These are phyloP conservation scores for Suillus hirtellus DNA, from an alignment of 768 basidiomycete genomes.

Conservation along the genomic window DNA sequence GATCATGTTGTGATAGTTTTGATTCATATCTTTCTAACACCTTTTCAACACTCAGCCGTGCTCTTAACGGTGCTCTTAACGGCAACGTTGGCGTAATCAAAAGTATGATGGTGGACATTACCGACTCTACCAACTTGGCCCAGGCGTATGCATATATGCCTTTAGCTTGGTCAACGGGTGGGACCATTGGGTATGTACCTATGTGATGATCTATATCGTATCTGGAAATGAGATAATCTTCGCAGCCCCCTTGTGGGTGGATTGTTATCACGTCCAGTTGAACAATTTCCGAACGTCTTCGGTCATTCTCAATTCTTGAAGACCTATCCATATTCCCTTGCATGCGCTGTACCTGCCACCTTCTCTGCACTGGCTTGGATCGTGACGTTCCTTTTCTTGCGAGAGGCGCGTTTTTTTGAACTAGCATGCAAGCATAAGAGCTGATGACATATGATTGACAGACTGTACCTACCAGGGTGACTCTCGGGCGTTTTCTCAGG, in stretches of 20 bases:
- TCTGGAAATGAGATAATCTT: background rate
- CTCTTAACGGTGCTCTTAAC: constrained; percentile 71
- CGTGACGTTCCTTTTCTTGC: constrained; percentile 51
- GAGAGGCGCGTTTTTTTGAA: constrained; percentile 43
- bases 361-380: constrained; percentile 56
- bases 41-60: constrained; percentile 44
- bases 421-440: constrained; percentile 5
- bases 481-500: constrained; percentile 29
- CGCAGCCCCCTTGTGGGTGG: constrained; percentile 70
- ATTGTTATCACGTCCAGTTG: constrained; percentile 61
- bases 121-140: constrained; percentile 68
- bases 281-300: constrained; percentile 64
- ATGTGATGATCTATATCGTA: background rate
- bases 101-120: constrained; percentile 73
- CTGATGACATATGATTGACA: constrained; percentile 16
- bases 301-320: constrained; percentile 55
- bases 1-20: too few species aligned
- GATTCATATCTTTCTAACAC: too few species aligned
- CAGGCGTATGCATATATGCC: constrained; percentile 72
- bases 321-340: constrained; percentile 72
- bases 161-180: constrained; percentile 45
- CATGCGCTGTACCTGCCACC: constrained; percentile 66
- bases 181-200: constrained; percentile 43
- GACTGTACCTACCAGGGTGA: constrained; percentile 34
- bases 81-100: constrained; percentile 72